Evolutionary conservation across 768 basidiomycete genomes (phyloP).

Genomic region (Cantharellus cinnabarinus): DNA sequence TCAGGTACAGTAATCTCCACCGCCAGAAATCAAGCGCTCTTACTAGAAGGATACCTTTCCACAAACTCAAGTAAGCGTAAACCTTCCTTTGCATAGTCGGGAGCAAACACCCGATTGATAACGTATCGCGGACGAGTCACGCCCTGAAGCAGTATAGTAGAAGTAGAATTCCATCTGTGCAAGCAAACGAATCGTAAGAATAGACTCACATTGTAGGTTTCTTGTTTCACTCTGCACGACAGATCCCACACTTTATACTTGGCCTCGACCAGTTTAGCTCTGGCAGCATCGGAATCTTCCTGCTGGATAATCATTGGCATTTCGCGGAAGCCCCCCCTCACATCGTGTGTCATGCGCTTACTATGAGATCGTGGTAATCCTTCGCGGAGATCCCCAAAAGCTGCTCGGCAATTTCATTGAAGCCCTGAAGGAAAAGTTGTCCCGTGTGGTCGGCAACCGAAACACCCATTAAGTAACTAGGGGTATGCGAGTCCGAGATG

Average conservation of each 20-base stretch:
- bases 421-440: constrained; percentile 83
- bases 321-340: too few relatives aligned
- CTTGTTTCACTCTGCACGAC: constrained; percentile 67
- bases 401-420: constrained; percentile 72
- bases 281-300: constrained; percentile 38
- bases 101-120: constrained; percentile 39
- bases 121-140: constrained; percentile 64
- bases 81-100: constrained; percentile 53
- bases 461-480: constrained; percentile 62
- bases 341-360: constrained; percentile 12
- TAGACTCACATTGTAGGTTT: constrained; percentile 55
- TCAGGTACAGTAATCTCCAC: too few relatives aligned
- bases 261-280: constrained; percentile 37
- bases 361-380: constrained; percentile 56
- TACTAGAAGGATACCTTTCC: constrained; percentile 14
- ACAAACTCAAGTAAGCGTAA: constrained; percentile 38
- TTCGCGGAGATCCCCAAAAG: constrained; percentile 66
- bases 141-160: constrained; percentile 29
- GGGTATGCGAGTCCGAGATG: too few relatives aligned
- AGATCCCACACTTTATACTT: constrained; percentile 61
- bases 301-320: background rate
- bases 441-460: constrained; percentile 79
- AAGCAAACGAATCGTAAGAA: background rate
- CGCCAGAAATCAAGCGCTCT: too few relatives aligned
- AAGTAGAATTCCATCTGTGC: background rate